Evolutionary conservation across 2,329 filamentous ascomycete species (phyloP), one percentile per base, ranked within the genome.

Genomic region (Apiospora sp.): DNA sequence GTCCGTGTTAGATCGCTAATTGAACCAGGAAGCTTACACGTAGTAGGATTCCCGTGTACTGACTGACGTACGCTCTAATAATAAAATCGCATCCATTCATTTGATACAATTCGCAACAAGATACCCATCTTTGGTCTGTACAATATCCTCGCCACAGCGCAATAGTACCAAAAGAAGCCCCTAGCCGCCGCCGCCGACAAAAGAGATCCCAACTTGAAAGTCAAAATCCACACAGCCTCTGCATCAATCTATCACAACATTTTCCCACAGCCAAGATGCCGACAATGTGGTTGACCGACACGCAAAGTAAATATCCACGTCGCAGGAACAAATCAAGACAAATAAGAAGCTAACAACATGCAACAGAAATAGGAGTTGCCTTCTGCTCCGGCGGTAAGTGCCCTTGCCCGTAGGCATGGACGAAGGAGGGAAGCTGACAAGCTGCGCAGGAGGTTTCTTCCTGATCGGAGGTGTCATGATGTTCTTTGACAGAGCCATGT

Each of bases 401-500:
- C 78, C 34, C 27, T 7, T 7, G 19, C 13, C 49, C 2, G 34
- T 24, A 14, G 34, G 43, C 68, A 3, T 43, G 69, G 16, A 34
- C 14, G 4, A 14, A 34, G 34, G 10, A n/a, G 22, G 10, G 34
- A 54, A 30, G 68, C 69, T 70, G 68, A 70, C 71, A 74, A 69
- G 51, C n/a, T 54, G 67, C 73, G 72, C 82, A 97, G 96, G 96
- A 83, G 94, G 93, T 77, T 92, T 98, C 87, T 99, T 99, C 88
- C 90, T 99, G 72, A 90, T 98, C 81, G 94, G 94, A 80, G 96
- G 96, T 74, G 94, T 99, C 13, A 89, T 99, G 84, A 90, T 99
- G 84, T 98, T 99, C 87, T 99, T 99, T 86, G 96, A 99, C 85
- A 91, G 96, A 76, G 94, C 96, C 80, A 95, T 98, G 94, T 96